phyloP scores from a whole-genome alignment of 2,329 filamentous ascomycete species.

The Catunica adiposa region DNA sequence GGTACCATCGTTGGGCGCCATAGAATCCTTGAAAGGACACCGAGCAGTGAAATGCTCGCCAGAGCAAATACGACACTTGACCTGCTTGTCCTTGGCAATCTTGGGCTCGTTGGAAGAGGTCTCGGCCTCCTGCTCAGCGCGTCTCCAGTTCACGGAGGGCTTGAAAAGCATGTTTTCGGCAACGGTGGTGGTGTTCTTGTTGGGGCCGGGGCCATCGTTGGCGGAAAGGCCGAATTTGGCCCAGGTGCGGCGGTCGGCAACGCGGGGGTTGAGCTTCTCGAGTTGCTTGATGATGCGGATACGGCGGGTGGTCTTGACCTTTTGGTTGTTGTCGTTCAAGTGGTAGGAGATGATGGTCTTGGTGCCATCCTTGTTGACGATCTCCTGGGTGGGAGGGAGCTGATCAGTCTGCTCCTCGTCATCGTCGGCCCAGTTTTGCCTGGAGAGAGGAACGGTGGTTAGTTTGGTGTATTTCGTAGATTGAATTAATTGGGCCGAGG shows the following conservation, averaged over 20 bases:
- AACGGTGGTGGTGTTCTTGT: constrained; percentile 76
- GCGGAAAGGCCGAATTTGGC: constrained; percentile 81
- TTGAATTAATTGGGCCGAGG: neutral
- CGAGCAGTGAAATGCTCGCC: constrained; percentile 98
- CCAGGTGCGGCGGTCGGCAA: constrained; percentile 89
- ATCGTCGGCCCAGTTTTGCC: constrained; percentile 86
- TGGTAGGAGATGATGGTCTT: constrained; percentile 87
- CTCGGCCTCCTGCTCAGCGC: constrained; percentile 64
- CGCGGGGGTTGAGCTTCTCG: constrained; percentile 88
- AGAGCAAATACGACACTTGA: constrained; percentile 98
- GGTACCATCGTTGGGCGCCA: constrained; percentile 66
- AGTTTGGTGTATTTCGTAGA: neutral
- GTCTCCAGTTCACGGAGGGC: constrained; percentile 85
- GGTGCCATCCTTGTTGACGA: constrained; percentile 94
- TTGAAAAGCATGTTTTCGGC: constrained; percentile 98
- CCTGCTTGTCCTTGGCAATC: constrained; percentile 89
- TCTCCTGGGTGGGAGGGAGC: constrained; percentile 74
- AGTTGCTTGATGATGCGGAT: constrained; percentile 85
- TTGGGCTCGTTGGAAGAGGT: constrained; percentile 56
- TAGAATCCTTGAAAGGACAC: constrained; percentile 99
- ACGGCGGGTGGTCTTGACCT: constrained; percentile 91
- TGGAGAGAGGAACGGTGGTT: constrained; percentile 16
- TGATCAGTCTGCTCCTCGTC: constrained; percentile 54
- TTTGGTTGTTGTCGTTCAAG: constrained; percentile 84
- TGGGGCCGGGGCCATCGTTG: constrained; percentile 68